Conservation (phyloP, 768 basidiomycete genomes). For the Leccinum aurantiacum region DNA sequence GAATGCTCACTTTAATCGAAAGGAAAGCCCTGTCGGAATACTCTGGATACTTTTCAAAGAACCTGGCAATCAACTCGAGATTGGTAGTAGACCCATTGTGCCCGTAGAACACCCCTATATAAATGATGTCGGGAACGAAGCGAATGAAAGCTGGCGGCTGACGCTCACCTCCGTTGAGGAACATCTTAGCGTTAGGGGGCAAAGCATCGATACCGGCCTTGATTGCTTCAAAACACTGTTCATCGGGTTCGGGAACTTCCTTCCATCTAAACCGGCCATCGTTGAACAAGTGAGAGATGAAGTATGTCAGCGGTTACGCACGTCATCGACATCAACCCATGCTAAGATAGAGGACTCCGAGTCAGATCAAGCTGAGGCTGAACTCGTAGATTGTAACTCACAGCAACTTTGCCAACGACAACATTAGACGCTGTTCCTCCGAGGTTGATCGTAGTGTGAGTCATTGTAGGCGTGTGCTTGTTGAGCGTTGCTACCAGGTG, state of each 20-base stretch:
- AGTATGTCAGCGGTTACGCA: conserved; percentile 12
- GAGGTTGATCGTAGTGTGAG: conserved; percentile 31
- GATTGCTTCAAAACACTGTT: conserved; percentile 45
- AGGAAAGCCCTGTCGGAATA: conserved; percentile 35
- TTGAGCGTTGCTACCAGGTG: background rate
- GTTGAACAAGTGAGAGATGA: background rate
- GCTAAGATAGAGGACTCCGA: conserved; percentile 19
- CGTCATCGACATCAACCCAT: conserved; percentile 63
- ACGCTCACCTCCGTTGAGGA: conserved; percentile 50
- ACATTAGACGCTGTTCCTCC: conserved; percentile 40
- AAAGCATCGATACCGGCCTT: conserved; percentile 44
- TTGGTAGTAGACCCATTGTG: conserved; percentile 40
- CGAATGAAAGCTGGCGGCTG: background rate
- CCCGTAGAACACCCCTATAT: conserved; percentile 58
- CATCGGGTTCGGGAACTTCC: background rate
- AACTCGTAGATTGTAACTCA: conserved; percentile 14
- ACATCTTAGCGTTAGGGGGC: conserved; percentile 45
- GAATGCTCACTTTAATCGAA: conserved; percentile 32
- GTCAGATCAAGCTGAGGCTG: background rate
- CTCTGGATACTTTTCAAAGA: conserved; percentile 43
- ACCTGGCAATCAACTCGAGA: conserved; percentile 49
- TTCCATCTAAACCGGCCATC: background rate
- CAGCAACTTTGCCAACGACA: conserved; percentile 38
- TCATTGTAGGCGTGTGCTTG: conserved; percentile 23
- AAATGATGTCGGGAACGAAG: conserved; percentile 40